Conservation (phyloP, 2,329 filamentous ascomycete genomes). For the Curvularia spicifera region DNA sequence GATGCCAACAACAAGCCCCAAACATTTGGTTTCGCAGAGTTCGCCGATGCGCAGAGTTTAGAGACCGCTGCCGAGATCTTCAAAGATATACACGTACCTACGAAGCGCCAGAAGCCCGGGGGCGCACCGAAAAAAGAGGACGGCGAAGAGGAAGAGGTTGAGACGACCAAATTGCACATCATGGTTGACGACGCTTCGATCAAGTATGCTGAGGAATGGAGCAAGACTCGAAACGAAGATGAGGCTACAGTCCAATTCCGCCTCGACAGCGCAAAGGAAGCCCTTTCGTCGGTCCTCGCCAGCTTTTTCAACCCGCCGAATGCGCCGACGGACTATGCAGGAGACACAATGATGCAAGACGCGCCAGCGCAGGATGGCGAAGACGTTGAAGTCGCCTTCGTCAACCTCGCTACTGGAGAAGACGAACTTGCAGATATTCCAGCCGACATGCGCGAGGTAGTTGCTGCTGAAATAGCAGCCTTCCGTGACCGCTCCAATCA, state of each 20-base stretch:
- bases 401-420: slow-evolving; percentile 74
- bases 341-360: slow-evolving; percentile 74
- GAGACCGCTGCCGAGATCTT: slow-evolving; percentile 84
- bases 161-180: slow-evolving; percentile 72
- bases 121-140: slow-evolving; percentile 50
- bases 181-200: slow-evolving; percentile 82
- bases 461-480: slow-evolving; percentile 90
- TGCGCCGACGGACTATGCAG: slow-evolving; percentile 62
- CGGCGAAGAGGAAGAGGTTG: slow-evolving; percentile 54
- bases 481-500: slow-evolving; percentile 92
- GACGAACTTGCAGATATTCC: slow-evolving; percentile 96
- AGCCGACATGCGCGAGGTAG: slow-evolving; percentile 92
- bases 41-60: slow-evolving; percentile 87
- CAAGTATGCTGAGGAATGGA: slow-evolving; percentile 85
- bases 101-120: slow-evolving; percentile 71
- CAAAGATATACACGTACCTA: slow-evolving; percentile 79
- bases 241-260: slow-evolving; percentile 69
- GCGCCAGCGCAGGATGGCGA: slow-evolving; percentile 59
- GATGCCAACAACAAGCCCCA: slow-evolving; percentile 81
- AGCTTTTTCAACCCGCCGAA: slow-evolving; percentile 72
- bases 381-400: slow-evolving; percentile 84
- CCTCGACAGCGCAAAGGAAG: slow-evolving; percentile 71
- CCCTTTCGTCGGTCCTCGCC: slow-evolving; percentile 71
- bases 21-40: slow-evolving; percentile 95
- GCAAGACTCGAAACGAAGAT: slow-evolving; percentile 69